Evolutionary conservation across 495 filamentous ascomycete species (phyloP), one percentile per base, ranked within the genome.

Genomic region (Aspergillus hancockii): DNA sequence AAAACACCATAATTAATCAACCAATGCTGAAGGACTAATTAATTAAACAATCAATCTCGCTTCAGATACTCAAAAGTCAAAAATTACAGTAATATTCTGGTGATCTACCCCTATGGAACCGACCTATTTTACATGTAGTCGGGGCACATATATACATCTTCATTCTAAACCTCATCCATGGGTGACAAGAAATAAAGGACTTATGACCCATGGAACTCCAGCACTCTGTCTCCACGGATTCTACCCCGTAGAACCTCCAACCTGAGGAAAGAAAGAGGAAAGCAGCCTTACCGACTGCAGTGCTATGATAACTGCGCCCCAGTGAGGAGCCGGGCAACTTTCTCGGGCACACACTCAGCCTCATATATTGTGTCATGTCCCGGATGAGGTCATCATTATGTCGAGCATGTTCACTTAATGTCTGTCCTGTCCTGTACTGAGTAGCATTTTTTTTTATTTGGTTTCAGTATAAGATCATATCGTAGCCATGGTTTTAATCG

Each of bases 321-420:
- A 28, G 7, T 28, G 25, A 28, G 25, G 16, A 18, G 41, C 14
- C 34, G 41, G 41, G 41, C 41, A 45, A 45, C 41, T 18, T n/a
- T n/a, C 41, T n/a, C 8, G 41, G 36, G 36, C 25, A 28, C 7
- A 28, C 41, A 28, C 30, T 36, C 31, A 5, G 50, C 31, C 31
- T 52, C 50, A 36, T 23, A 7, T 31, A 31, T 51, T 51, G 49
- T 51, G 31, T 51, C 49, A 25, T 25, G n/a, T 25, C 19, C 14
- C 30, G 23, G 18, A 52, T 52, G 50, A 52, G 50, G 50, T 52
- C 50, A 52, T 52, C 50, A 52, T 52, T 52, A 52, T 32, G 50
- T 52, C 31, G 28, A 9, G 9, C 16, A n/a, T n/a, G n/a, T n/a
- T n/a, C n/a, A n/a, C n/a, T n/a, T n/a, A n/a, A n/a, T n/a, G n/a